Evolutionary conservation across 257 asterid genomes (phyloP).

Genomic region (Vinca minor): DNA sequence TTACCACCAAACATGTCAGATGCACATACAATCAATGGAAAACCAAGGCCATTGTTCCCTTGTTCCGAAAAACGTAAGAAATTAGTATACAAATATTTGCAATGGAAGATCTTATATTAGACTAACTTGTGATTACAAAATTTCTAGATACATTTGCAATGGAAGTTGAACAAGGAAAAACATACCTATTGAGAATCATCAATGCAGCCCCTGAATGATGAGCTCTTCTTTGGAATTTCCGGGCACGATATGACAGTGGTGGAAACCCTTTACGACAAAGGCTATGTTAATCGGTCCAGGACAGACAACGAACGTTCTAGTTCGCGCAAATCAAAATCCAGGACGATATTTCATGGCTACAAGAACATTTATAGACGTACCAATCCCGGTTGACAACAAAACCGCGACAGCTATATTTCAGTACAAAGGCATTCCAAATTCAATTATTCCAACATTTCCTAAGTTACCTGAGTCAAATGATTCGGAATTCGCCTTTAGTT

Average conservation of each 20-base stretch:
- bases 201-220: conserved; percentile 45
- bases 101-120: background rate
- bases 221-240: conserved; percentile 53
- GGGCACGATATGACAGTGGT: conserved; percentile 49
- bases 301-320: conserved; percentile 41
- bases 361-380: conserved; percentile 47
- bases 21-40: conserved; percentile 37
- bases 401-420: conserved; percentile 50
- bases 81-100: background rate
- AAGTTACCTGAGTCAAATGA: conserved; percentile 35
- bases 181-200: conserved; percentile 30
- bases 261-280: conserved; percentile 46
- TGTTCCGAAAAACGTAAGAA: conserved; percentile 33
- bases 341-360: conserved; percentile 39
- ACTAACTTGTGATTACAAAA: background rate
- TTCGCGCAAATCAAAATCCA: conserved; percentile 31
- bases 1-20: conserved; percentile 35
- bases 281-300: conserved; percentile 41
- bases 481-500: conserved; percentile 32
- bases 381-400: conserved; percentile 41
- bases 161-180: conserved; percentile 37
- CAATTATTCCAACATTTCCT: conserved; percentile 28
- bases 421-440: conserved; percentile 35
- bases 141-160: conserved; percentile 41
- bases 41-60: conserved; percentile 33